Base-by-base conservation (phyloP, 1,139 yeast species). In the Entelexis paramagnoliae region DNA sequence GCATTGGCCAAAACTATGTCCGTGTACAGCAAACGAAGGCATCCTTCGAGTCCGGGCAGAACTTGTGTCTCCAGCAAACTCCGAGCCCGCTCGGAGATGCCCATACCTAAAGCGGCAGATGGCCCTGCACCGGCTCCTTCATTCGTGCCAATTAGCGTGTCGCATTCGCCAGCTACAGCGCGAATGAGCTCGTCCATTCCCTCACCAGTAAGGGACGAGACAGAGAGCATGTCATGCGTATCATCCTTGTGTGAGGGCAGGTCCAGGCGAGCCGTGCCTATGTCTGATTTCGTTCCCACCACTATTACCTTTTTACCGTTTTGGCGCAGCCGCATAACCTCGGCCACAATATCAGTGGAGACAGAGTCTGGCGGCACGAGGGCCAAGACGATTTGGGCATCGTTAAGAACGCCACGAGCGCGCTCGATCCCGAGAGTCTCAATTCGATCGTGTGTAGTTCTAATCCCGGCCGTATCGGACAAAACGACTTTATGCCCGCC, bases 381-480 rank as follows among this genome's bases (percentile, higher is more conserved):
- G 1, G 65, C 62, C 4, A 64, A 54, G 0, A 78, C 59, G 42
- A 87, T 66, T 62, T 88, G 95, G 29, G 73, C 70, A 60, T 83
- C 80, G 62, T 82, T 82, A 30, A 86, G 61, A 58, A 79, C 76
- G 28, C 66, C 64, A 55, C 77, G 79, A 0, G 97, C 95, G 50
- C 94, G 71, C 55, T 74, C 74, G 8, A 93, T 88, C 0, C 99
- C 98, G 64, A 88, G 86, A 9, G 67, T 67, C 63, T 91, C 99
- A 48, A 91, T 84, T 9, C 64, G 62, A 55, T 80, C 88, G 59
- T 0, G 45, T 0, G 71, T 61, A 4, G 53, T 51, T 54, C 98
- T 66, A 2, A 91, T 77, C 0, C 98, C 99, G 0, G 99, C 99
- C 0, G 98, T 89, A 64, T 91, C 98, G 2, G 94, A 87, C 29